Evolutionary conservation across 2,329 filamentous ascomycete genomes (phyloP), one percentile per base, ranked within the genome.

Genomic region (Penicillium sp.): DNA sequence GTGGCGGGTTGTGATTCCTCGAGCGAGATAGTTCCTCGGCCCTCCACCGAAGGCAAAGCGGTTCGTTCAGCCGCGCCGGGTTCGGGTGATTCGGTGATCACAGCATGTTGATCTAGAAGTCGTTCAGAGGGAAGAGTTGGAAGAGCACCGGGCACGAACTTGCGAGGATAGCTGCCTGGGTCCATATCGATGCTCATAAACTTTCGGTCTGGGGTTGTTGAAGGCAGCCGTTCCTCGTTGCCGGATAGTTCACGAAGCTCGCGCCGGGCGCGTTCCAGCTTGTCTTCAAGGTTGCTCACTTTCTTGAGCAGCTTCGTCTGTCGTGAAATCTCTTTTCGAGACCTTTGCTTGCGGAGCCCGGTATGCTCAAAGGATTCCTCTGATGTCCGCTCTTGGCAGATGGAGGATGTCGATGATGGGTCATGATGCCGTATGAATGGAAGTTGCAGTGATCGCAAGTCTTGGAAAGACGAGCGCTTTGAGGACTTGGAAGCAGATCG

Each of bases 281-380:
- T 86, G 12, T 76, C 71, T 65, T 88, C 86, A 12, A 88, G 78
- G 63, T 87, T 81, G 63, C 84, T 86, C 34, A 88, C 85, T 54
- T 84, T 81, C 73, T 86, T 86, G 42, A 80, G 76, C 35, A 88
- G 74, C 62, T 84, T 86, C 59, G 81, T 77, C 65, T 87, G 83
- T 66, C 81, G 83, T 52, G 82, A 77, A 5, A 88, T 73, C 54
- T 88, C 85, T 64, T 82, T 83, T 66, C 82, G 83, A 2, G 83
- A 86, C 2, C 79, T 79, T 25, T 82, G 78, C 42, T 77, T 79
- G 58, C 79, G 79, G 37, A 84, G 69, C 15, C 67, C 68, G 7
- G 60, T 59, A 4, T 51, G 57, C 11, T 71, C 71, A 8, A 53
- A 12, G 1, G 64, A 58, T 14, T 74, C 68, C 25, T 72, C 67